Percentiles rank a stretch among this genome's conserved stretches.
phyloP scores from a whole-genome alignment of 768 basidiomycete species.

The Pisolithus tinctorius region DNA sequence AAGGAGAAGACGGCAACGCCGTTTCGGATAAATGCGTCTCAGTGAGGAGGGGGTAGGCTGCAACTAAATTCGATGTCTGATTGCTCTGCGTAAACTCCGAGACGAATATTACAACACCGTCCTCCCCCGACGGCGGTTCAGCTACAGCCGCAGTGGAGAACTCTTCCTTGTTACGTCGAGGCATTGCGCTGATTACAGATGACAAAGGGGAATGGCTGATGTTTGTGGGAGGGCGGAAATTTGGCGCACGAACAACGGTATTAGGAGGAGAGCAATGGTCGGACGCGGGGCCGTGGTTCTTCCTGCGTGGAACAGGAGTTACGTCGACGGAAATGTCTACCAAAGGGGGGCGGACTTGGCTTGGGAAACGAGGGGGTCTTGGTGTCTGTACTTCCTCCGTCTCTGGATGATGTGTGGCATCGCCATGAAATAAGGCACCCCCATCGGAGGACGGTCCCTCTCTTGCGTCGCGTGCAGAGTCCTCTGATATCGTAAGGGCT shows the following conservation, averaged over 20 bases:
- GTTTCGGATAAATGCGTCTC: slow-evolving; percentile 2
- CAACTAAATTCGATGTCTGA: background rate
- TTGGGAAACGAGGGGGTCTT: background rate
- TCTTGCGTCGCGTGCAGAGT: background rate
- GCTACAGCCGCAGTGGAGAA: too few species aligned
- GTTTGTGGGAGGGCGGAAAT: slow-evolving; percentile 1
- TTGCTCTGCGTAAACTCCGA: slow-evolving; percentile 3
- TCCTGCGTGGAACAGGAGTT: slow-evolving; percentile 10
- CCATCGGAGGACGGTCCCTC: background rate
- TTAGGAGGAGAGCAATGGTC: background rate
- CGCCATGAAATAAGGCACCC: background rate
- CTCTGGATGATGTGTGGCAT: background rate
- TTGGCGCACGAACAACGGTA: slow-evolving; percentile 2
- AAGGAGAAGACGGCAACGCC: background rate
- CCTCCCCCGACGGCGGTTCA: background rate
- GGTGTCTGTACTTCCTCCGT: slow-evolving; percentile 1
- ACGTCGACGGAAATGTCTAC: slow-evolving; percentile 10
- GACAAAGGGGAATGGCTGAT: slow-evolving; percentile 21
- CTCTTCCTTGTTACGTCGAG: background rate
- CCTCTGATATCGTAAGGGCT: slow-evolving; percentile 7
- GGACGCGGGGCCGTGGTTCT: background rate
- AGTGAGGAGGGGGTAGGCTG: slow-evolving; percentile 6
- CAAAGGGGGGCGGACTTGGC: slow-evolving; percentile 5
- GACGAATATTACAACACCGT: background rate
- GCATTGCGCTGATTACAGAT: slow-evolving; percentile 23